Percentiles rank a stretch among this genome's conserved stretches.
Evolutionary conservation across 2,329 filamentous ascomycete species (phyloP).

Genomic region (Xylariaceae sp.): DNA sequence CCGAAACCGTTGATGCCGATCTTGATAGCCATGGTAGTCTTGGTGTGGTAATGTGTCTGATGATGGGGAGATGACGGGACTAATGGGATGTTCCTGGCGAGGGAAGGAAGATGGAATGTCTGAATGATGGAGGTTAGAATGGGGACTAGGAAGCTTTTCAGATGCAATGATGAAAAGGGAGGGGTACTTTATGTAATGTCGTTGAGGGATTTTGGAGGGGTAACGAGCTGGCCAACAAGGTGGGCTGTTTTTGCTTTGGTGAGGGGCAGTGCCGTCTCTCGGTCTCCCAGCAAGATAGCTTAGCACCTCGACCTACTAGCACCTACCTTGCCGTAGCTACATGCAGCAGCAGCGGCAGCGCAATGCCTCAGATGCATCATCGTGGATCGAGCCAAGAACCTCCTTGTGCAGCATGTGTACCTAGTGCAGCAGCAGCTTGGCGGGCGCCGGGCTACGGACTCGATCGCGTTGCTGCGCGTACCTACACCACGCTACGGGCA

Average conservation of each 20-base stretch:
- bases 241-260: too few relatives aligned
- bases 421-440: too few relatives aligned
- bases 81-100: not conserved
- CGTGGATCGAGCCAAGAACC: too few relatives aligned
- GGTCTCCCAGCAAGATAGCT: too few relatives aligned
- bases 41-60: slow-evolving; percentile 10
- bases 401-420: too few relatives aligned
- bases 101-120: not conserved
- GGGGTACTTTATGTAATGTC: not conserved
- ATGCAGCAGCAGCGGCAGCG: too few relatives aligned
- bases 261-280: too few relatives aligned
- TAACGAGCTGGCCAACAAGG: not conserved
- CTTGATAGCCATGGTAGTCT: slow-evolving; percentile 57
- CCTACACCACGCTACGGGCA: not conserved
- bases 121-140: not conserved
- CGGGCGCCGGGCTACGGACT: too few relatives aligned
- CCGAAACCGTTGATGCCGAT: slow-evolving; percentile 99
- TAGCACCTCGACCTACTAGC: too few relatives aligned
- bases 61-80: not conserved
- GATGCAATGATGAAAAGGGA: not conserved
- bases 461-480: too few relatives aligned
- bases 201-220: not conserved
- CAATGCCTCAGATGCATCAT: too few relatives aligned
- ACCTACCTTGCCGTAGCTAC: too few relatives aligned
- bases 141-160: not conserved